Base-by-base conservation (phyloP, 2,329 filamentous ascomycete genomes). In the Aspergillus aculeatus region DNA sequence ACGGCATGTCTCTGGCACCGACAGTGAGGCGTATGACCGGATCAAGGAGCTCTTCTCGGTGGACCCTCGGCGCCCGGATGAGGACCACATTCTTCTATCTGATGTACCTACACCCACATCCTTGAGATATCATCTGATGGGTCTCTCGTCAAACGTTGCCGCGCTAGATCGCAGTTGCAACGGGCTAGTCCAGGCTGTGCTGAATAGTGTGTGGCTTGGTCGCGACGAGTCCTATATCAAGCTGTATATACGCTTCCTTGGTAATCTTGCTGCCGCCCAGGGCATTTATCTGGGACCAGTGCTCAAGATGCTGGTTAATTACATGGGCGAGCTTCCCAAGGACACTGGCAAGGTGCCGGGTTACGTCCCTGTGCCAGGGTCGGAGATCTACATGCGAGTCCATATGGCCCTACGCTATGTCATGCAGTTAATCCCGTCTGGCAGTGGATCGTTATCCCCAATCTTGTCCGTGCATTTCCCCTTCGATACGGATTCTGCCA, bases 371-470 rank as follows among this genome's bases (percentile, higher is more conserved):
- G 86, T 96, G 50, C 81, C 81, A 62, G 83, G 86, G 58, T 81
- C 85, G 53, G 84, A 81, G 59, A 88, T 94, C 71, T 87, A 90
- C 65, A 80, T 85, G 56, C 84, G 95, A 64, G 82, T 95, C 44
- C 93, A 99, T 75, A 82, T 86, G 57, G 87, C 87, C 4, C 78
- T 98, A 14, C 86, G 86, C 64, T 90, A 92, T 68, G 80, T 99
- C 12, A 81, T 96, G 50, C 84, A 87, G 67, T 86, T 96, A 59
- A 90, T 96, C 58, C 93, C 95, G 3, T 89, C 92, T 32, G 89
- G 90, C 4, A 88, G 87, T 62, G 82, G 86, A 38, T 83, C 89
- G 2, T 79, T 97, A 31, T 85, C 89, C 41, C 83, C 85, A 35
- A 80, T 92, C 52, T 75, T 96, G 44, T 77, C 84, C 52, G 75